Evolutionary conservation across 1,284 basidiomycete genomes (phyloP).

Genomic region (Marasmius oreades): DNA sequence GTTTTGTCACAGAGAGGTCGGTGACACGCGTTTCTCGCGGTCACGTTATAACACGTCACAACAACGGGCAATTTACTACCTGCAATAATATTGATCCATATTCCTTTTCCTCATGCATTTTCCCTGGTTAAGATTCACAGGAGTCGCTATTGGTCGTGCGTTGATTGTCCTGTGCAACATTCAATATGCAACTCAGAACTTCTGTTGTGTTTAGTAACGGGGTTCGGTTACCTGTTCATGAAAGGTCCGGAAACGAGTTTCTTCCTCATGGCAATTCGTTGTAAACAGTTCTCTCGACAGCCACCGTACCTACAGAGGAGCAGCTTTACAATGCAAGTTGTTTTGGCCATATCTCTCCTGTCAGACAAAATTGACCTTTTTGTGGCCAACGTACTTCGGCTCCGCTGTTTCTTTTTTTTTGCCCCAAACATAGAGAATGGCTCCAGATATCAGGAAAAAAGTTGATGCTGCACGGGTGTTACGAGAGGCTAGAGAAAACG

Average conservation of each 20-base stretch:
- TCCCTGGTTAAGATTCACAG: constrained; percentile 51
- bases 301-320: constrained; percentile 57
- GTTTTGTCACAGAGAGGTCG: too few relatives aligned
- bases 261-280: neutral
- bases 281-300: constrained; percentile 29
- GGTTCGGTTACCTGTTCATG: constrained; percentile 62
- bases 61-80: too few relatives aligned
- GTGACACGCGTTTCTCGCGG: too few relatives aligned
- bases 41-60: too few relatives aligned
- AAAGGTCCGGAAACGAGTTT: constrained; percentile 42
- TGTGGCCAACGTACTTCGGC: neutral
- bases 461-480: constrained; percentile 61
- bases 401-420: neutral
- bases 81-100: too few relatives aligned
- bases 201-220: constrained; percentile 42
- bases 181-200: constrained; percentile 8
- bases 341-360: neutral
- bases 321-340: constrained; percentile 50
- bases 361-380: too few relatives aligned
- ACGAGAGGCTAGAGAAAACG: constrained; percentile 52
- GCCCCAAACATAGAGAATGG: constrained; percentile 47
- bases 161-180: constrained; percentile 15
- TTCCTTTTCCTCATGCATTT: constrained; percentile 30
- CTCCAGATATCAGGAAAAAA: constrained; percentile 63
- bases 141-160: constrained; percentile 45